Evolutionary conservation across 371 early-diverging fungal species (phyloP).

Genomic region (Sporodiniella umbellata): DNA sequence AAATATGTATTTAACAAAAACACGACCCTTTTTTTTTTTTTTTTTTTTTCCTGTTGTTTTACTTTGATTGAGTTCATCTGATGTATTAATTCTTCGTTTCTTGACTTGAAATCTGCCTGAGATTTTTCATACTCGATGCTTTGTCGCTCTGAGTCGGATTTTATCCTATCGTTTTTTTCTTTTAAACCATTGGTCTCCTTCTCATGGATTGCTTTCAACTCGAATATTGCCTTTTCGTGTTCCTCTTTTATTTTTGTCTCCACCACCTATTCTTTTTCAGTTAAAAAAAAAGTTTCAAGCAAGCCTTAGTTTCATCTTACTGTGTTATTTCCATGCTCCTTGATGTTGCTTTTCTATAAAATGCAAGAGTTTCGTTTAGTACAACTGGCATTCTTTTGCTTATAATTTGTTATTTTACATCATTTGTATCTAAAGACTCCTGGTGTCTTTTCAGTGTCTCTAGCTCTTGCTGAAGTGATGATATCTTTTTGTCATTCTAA

Average conservation of each 20-base stretch:
- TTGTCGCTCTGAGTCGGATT: constrained; percentile 1
- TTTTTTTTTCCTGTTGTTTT: background rate
- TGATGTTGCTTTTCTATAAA: background rate
- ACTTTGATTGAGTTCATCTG: background rate
- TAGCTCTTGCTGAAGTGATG: constrained; percentile 6
- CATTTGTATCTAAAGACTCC: background rate
- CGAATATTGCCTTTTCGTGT: constrained; percentile 3
- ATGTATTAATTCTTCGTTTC: background rate
- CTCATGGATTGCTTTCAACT: constrained; percentile 4
- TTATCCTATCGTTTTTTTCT: constrained; percentile 5
- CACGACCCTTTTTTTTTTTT: too few species aligned
- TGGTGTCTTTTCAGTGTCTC: constrained; percentile 4
- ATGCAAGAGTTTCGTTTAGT: too few species aligned
- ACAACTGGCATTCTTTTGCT: too few species aligned
- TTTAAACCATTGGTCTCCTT: constrained; percentile 4
- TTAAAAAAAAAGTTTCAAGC: too few species aligned
- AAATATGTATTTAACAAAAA: constrained; percentile 1
- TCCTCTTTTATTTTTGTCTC: background rate
- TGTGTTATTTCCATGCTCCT: background rate
- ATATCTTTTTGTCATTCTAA: constrained; percentile 7
- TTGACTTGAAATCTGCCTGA: background rate
- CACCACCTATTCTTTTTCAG: too few species aligned
- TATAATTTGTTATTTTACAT: too few species aligned
- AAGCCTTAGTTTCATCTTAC: background rate
- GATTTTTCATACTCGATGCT: constrained; percentile 3